Conservation (phyloP, 2,329 filamentous ascomycete species). For the Neofusicoccum umdonicola region DNA sequence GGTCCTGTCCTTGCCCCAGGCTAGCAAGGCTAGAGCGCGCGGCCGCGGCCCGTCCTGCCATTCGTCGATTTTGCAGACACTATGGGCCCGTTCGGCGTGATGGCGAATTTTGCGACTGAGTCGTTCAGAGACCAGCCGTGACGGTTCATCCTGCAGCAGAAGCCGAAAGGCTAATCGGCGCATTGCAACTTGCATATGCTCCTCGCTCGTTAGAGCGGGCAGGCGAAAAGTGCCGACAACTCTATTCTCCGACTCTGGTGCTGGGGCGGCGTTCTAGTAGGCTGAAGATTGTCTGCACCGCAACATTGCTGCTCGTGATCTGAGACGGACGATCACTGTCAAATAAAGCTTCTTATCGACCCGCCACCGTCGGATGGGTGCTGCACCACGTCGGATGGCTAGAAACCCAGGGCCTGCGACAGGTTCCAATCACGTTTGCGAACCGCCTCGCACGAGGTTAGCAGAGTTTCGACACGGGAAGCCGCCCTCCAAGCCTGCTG, state of each 20-base stretch:
- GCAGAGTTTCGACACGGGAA: background rate
- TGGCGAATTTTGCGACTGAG: background rate
- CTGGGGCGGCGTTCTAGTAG: background rate
- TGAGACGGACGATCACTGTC: constrained; percentile 12
- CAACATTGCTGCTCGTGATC: background rate
- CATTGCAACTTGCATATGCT: constrained; percentile 2
- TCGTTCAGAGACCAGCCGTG: background rate
- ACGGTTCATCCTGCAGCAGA: background rate
- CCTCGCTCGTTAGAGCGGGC: background rate
- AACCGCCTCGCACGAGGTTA: background rate
- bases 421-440: background rate
- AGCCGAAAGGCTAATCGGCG: background rate
- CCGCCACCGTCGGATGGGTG: background rate
- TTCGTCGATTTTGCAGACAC: background rate
- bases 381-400: background rate
- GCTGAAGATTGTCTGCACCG: background rate
- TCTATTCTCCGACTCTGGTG: constrained; percentile 12
- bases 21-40: constrained; percentile 5
- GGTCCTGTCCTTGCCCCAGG: background rate
- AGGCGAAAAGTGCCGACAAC: background rate
- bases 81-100: background rate
- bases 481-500: background rate
- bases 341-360: constrained; percentile 7
- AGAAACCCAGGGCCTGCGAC: background rate
- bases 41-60: constrained; percentile 1